Evolutionary conservation across 495 filamentous ascomycete species (phyloP), one percentile per base, ranked within the genome.

Genomic region (Hypoxylon perforatum): DNA sequence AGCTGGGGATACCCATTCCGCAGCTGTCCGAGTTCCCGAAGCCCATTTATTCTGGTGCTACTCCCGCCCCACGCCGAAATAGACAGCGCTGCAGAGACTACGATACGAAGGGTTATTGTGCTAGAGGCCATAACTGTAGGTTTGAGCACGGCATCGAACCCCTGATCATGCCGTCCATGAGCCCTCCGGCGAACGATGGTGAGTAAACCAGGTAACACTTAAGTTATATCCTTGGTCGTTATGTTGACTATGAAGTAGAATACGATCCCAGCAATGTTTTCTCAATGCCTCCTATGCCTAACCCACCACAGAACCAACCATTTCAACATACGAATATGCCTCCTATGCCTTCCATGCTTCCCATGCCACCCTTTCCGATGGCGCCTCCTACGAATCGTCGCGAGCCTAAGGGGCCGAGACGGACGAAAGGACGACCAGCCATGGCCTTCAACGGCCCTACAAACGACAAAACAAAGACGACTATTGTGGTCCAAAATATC

Each of bases 401-500:
- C 53, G 79, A 71, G 76, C 78, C 64, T 69, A 85, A 69, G 73
- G 87, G 78, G 17, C 45, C 56, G 21, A 70, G 67, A 67, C 65
- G 68, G 17, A 17, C 21, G 9, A 80, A 81, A 36, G 81, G 80
- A 51, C 85, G 91, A 41, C 83, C 88, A 11, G 84, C 89, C 7
- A 92, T 96, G 74, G 92, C 93, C 5, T 84, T 86, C 3, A 86
- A 87, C 57, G 91, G 93, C 0, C 91, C 92, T 0, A 90, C 89
- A 44, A 81, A 84, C 38, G 92, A 97, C 74, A 85, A 84, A 54
- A 86, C 85, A 0, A 90, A 91, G 57, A 92, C 87, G 1, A 90
- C 91, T 0, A 88, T 99, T 42, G 95, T 98, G 6, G 87, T 99
- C 4, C 94, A 97, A 68, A 90, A 93, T 62, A 97, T 99, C 35